Evolutionary conservation across 2,329 filamentous ascomycete species (phyloP).

Genomic region (Xylariaceae sp.): DNA sequence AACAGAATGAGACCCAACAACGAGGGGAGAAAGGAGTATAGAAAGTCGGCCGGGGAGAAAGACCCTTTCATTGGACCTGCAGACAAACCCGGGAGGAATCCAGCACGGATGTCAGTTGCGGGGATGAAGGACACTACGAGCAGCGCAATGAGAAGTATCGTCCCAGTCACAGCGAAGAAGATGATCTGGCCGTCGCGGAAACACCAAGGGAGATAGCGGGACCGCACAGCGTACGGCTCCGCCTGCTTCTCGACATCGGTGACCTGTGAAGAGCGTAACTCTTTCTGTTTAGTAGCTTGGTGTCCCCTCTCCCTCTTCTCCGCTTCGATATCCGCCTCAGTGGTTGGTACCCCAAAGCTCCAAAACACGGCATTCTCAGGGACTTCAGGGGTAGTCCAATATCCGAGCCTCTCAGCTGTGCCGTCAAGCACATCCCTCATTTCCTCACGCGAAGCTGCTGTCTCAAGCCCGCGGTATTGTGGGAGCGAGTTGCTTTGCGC

Average conservation of each 20-base stretch:
- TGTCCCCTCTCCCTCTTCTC: conserved; percentile 24
- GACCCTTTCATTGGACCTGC: conserved; percentile 59
- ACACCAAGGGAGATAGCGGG: conserved; percentile 74
- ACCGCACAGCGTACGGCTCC: conserved; percentile 52
- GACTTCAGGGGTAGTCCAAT: conserved; percentile 72
- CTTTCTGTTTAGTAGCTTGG: conserved; percentile 31
- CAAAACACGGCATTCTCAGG: conserved; percentile 69
- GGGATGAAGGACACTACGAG: conserved; percentile 77
- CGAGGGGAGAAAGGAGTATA: conserved; percentile 76
- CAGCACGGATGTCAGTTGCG: conserved; percentile 59
- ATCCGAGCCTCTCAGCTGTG: conserved; percentile 72
- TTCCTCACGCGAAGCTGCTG: conserved; percentile 49
- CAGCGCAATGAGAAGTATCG: conserved; percentile 65
- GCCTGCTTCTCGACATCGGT: conserved; percentile 48
- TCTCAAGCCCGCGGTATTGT: conserved; percentile 70
- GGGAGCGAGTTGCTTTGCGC: conserved; percentile 75
- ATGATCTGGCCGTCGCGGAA: conserved; percentile 66
- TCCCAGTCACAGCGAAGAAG: conserved; percentile 59
- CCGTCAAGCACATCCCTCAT: conserved; percentile 55
- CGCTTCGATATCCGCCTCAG: conserved; percentile 23
- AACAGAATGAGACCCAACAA: conserved; percentile 65
- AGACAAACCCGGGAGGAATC: conserved; percentile 68
- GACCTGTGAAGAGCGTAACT: conserved; percentile 20
- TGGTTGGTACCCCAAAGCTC: conserved; percentile 30
- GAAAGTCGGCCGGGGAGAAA: conserved; percentile 84